phyloP scores from a whole-genome alignment of 2,329 filamentous ascomycete genomes.

The Drechslera avenae region DNA sequence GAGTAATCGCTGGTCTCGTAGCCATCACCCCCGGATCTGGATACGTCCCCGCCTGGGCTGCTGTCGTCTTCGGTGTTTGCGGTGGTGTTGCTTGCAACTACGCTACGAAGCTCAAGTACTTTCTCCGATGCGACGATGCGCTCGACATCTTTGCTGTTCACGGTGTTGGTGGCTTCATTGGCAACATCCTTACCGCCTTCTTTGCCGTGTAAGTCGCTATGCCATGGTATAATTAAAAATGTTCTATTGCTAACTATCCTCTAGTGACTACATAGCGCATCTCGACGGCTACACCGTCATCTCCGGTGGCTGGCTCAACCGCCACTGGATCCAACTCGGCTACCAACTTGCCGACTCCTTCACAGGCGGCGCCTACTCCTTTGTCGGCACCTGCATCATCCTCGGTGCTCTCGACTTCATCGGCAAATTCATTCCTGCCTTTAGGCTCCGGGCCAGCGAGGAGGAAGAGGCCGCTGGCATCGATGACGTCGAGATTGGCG shows the following conservation, averaged over 20 bases:
- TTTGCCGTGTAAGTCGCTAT: constrained; percentile 69
- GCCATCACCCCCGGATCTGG: constrained; percentile 88
- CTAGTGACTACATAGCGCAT: constrained; percentile 77
- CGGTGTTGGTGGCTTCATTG: constrained; percentile 63
- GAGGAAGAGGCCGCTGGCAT: constrained; percentile 84
- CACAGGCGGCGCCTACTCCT: constrained; percentile 77
- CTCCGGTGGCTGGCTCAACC: constrained; percentile 79
- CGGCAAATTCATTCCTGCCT: constrained; percentile 77
- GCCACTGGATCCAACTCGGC: constrained; percentile 80
- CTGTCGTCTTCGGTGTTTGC: constrained; percentile 76
- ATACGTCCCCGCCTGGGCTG: constrained; percentile 83
- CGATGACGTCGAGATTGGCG: constrained; percentile 88
- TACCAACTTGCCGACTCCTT: constrained; percentile 85
- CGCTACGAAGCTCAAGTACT: constrained; percentile 87
- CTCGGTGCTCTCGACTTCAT: constrained; percentile 64
- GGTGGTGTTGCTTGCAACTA: constrained; percentile 84
- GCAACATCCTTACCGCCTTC: constrained; percentile 67
- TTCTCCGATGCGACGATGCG: constrained; percentile 79
- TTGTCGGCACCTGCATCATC: constrained; percentile 76
- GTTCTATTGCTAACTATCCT: constrained; percentile 1
- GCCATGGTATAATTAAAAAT: no score
- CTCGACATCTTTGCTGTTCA: constrained; percentile 75
- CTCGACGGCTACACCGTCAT: constrained; percentile 74
- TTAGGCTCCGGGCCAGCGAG: constrained; percentile 74
- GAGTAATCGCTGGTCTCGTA: constrained; percentile 84